Conservation (phyloP, 441 rosid species). For the Mallotus japonicus region DNA sequence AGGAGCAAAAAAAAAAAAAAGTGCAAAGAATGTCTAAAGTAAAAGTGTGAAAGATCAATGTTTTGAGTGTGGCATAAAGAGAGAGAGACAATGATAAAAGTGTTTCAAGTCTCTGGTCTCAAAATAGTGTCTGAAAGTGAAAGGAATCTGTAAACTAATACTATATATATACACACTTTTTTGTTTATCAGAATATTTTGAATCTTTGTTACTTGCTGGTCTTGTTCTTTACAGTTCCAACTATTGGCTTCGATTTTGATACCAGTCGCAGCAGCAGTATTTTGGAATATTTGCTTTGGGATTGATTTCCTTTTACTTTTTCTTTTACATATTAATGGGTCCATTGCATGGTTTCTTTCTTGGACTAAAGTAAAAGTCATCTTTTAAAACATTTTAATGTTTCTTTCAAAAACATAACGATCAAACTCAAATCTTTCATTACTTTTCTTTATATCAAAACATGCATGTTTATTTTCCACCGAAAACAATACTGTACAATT, state of each 20-base stretch:
- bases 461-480: too few species aligned
- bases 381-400: background rate
- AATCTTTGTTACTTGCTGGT: conserved; percentile 17
- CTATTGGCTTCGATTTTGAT: conserved; percentile 20
- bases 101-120: conserved; percentile 9
- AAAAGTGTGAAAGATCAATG: conserved; percentile 8
- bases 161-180: background rate
- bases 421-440: background rate
- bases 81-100: conserved; percentile 31
- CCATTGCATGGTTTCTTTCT: background rate
- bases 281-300: conserved; percentile 29
- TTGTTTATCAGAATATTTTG: conserved; percentile 12
- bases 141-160: conserved; percentile 17
- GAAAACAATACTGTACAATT: too few species aligned
- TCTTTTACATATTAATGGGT: background rate
- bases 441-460: background rate
- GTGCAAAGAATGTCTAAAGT: conserved; percentile 25
- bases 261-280: conserved; percentile 8
- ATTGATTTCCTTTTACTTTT: conserved; percentile 15
- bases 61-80: conserved; percentile 14
- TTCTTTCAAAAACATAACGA: background rate
- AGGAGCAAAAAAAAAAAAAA: conserved; percentile 1
- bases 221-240: conserved; percentile 24
- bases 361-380: conserved; percentile 8
- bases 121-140: conserved; percentile 29